phyloP scores from a whole-genome alignment of 2,329 filamentous ascomycete species.

The Cercospora janseana region DNA sequence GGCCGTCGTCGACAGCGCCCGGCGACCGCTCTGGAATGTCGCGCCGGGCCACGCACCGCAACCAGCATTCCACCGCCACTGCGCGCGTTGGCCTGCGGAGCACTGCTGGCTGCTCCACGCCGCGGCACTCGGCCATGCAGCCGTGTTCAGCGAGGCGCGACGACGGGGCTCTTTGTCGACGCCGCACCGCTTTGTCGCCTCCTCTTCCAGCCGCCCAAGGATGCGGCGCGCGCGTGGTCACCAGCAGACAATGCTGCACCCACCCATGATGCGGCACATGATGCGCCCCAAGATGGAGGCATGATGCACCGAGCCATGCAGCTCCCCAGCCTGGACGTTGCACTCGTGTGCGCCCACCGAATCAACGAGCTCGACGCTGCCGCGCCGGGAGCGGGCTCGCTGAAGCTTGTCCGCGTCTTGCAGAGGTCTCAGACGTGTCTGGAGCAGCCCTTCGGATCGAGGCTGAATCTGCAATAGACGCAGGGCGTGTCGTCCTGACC shows the following conservation, averaged over 20 bases:
- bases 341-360: neutral
- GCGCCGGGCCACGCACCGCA: neutral
- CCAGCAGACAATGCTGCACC: constrained; percentile 3
- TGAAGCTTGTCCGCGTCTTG: constrained; percentile 18
- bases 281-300: neutral
- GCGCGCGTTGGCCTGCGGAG: neutral
- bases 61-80: neutral
- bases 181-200: constrained; percentile 16
- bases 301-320: constrained; percentile 5
- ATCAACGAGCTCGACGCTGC: constrained; percentile 10
- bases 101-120: constrained; percentile 1
- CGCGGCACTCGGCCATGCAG: constrained; percentile 12
- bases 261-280: constrained; percentile 9
- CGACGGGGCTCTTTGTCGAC: constrained; percentile 16
- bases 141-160: constrained; percentile 6
- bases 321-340: constrained; percentile 2
- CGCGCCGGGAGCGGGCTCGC: constrained; percentile 7
- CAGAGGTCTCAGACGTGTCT: constrained; percentile 12
- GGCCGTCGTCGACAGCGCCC: neutral
- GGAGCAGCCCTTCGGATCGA: constrained; percentile 14
- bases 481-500: constrained; percentile 9
- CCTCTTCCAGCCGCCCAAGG: constrained; percentile 4
- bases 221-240: constrained; percentile 8
- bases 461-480: constrained; percentile 5
- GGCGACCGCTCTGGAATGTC: constrained; percentile 6